phyloP scores from a whole-genome alignment of 306 rosid genomes.

The Vigna unguiculata region DNA sequence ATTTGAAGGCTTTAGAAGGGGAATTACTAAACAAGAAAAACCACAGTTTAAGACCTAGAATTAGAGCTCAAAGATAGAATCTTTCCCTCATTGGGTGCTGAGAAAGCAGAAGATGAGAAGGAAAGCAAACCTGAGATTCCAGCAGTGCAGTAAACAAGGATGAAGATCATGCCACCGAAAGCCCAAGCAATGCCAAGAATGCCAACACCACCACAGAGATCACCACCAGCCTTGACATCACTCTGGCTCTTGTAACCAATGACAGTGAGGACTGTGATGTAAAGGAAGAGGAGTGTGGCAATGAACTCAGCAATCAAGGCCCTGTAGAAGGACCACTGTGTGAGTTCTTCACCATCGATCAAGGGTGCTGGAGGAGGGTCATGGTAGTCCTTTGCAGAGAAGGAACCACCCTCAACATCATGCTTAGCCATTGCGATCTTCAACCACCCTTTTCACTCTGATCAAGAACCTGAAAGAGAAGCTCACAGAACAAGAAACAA shows the following conservation, averaged over 20 bases:
- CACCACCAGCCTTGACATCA: slow-evolving; percentile 31
- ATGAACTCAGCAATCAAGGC: slow-evolving; percentile 79
- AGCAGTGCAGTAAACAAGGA: slow-evolving; percentile 86
- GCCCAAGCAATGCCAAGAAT: slow-evolving; percentile 80
- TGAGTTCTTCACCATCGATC: slow-evolving; percentile 43
- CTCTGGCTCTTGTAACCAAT: slow-evolving; percentile 70
- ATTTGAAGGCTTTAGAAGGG: slow-evolving; percentile 12
- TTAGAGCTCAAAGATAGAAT: background rate
- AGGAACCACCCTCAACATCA: slow-evolving; percentile 38
- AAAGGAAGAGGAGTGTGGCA: slow-evolving; percentile 79
- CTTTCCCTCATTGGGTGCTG: background rate
- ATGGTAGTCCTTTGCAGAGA: slow-evolving; percentile 40
- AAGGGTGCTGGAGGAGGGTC: slow-evolving; percentile 44
- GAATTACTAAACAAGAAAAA: background rate
- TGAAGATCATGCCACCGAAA: slow-evolving; percentile 56
- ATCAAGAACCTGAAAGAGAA: background rate
- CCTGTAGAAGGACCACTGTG: slow-evolving; percentile 72
- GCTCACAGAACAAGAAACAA: background rate
- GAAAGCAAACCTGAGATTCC: slow-evolving; percentile 70
- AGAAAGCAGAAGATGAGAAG: background rate
- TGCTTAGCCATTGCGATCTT: slow-evolving; percentile 34
- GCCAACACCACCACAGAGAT: slow-evolving; percentile 70
- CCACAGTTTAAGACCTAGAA: background rate
- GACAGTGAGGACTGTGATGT: slow-evolving; percentile 72
- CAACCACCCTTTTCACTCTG: background rate